Evolutionary conservation across 1,284 basidiomycete species (phyloP).

Genomic region (Ceratobasidium papillatum): DNA sequence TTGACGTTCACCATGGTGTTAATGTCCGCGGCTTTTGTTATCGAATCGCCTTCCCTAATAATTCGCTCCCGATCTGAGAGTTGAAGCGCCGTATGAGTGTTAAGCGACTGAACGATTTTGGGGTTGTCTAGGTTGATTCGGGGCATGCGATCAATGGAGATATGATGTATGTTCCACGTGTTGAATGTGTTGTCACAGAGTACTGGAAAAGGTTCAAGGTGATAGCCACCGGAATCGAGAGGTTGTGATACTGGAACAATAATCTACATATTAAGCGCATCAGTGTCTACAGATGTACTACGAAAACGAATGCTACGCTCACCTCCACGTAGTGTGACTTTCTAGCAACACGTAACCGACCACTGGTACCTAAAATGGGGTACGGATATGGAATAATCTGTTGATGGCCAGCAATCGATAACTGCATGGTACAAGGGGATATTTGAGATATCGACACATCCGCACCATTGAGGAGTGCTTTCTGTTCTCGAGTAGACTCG

Average conservation of each 20-base stretch:
- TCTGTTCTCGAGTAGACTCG: neutral
- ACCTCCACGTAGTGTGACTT: slow-evolving; percentile 37
- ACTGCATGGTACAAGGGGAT: slow-evolving; percentile 22
- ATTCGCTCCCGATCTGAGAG: slow-evolving; percentile 1
- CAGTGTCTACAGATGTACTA: neutral
- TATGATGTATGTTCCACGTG: slow-evolving; percentile 17
- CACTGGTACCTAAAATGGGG: neutral
- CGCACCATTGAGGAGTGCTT: neutral
- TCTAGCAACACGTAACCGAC: slow-evolving; percentile 11
- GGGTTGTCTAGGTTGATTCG: neutral
- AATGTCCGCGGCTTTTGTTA: neutral
- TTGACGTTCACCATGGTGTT: slow-evolving; percentile 10
- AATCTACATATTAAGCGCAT: neutral
- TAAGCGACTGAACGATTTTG: neutral
- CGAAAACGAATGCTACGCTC: neutral
- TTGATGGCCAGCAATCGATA: neutral
- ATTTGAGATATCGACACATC: neutral
- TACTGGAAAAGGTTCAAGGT: neutral
- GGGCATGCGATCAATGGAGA: slow-evolving; percentile 1
- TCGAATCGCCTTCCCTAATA: neutral
- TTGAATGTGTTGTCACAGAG: neutral
- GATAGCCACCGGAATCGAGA: slow-evolving; percentile 8
- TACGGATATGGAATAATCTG: slow-evolving; percentile 22
- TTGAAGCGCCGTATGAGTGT: neutral
- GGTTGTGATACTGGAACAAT: slow-evolving; percentile 10